Percentiles rank a stretch among this genome's conserved stretches.
These are phyloP conservation scores for Liriodendron chinense DNA, from an alignment of 164 flowering plant genomes.

Conservation along the genomic window DNA sequence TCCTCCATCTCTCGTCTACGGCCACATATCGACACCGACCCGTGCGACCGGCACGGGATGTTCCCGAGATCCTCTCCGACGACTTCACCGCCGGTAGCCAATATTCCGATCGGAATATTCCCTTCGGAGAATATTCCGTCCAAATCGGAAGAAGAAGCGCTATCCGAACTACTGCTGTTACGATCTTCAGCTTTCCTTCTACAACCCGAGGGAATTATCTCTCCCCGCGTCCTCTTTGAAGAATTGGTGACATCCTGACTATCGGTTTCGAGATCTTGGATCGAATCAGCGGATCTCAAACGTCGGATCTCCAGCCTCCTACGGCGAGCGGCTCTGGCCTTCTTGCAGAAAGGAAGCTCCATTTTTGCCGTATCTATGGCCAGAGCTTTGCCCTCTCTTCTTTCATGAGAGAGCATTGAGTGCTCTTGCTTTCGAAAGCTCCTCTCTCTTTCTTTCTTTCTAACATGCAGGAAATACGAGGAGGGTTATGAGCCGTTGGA, in stretches of 20 bases:
- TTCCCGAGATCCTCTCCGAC: neutral
- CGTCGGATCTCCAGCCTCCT: constrained; percentile 27
- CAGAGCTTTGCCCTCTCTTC: neutral
- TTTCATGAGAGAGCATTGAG: neutral
- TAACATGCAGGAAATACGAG: neutral
- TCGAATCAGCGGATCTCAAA: constrained; percentile 14
- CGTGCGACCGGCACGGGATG: constrained; percentile 26
- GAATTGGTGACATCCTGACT: neutral
- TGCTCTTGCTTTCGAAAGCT: neutral
- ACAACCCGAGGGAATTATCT: neutral
- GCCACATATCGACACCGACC: constrained; percentile 59
- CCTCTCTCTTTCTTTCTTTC: neutral
- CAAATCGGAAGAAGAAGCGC: neutral
- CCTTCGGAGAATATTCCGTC: neutral
- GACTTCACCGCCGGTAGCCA: constrained; percentile 8
- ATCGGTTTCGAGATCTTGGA: neutral
- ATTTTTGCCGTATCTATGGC: neutral
- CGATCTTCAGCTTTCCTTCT: neutral
- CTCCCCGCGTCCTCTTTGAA: neutral
- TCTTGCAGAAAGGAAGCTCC: neutral
- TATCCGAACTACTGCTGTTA: neutral
- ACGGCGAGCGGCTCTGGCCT: constrained; percentile 27
- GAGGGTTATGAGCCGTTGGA: constrained; percentile 6
- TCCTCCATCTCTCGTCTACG: constrained; percentile 86
- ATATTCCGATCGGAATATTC: neutral